These are phyloP conservation scores for Leptoxyphium fumago DNA, from an alignment of 2,329 filamentous ascomycete species.

Conservation along the genomic window DNA sequence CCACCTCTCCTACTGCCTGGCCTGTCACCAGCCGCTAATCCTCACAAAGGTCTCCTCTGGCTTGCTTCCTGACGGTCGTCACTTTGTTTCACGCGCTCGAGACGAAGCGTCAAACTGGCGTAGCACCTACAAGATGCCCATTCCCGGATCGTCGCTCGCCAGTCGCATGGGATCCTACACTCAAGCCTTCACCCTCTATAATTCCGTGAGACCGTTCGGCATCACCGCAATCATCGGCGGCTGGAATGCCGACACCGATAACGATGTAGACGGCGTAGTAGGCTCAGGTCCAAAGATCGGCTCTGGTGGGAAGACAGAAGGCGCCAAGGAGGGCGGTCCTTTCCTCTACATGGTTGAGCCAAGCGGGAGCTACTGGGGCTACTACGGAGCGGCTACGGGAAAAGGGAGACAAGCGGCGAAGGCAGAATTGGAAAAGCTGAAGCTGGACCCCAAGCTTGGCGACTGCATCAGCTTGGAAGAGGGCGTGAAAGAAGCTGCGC, in stretches of 20 bases:
- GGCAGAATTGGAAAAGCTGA: constrained; percentile 94
- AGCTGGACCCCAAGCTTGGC: constrained; percentile 38
- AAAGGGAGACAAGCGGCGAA: constrained; percentile 96
- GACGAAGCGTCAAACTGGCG: constrained; percentile 90
- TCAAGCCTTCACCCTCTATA: constrained; percentile 95
- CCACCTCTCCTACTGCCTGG: neutral
- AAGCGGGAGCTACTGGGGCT: constrained; percentile 94
- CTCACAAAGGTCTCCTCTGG: constrained; percentile 74
- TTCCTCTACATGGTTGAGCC: constrained; percentile 99
- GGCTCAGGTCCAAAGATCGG: constrained; percentile 65
- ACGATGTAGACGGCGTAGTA: constrained; percentile 79
- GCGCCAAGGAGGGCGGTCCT: constrained; percentile 71
- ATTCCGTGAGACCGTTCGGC: constrained; percentile 89
- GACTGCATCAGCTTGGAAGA: constrained; percentile 66
- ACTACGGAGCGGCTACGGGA: constrained; percentile 93
- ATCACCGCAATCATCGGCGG: constrained; percentile 89
- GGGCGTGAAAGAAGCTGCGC: constrained; percentile 87
- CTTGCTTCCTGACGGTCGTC: constrained; percentile 84
- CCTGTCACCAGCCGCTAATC: neutral
- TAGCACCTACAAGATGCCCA: constrained; percentile 85
- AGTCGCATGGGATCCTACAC: constrained; percentile 90
- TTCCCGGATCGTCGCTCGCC: constrained; percentile 75
- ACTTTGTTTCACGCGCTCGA: constrained; percentile 86
- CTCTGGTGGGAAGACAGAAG: constrained; percentile 65
- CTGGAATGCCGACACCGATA: constrained; percentile 78